Percentiles rank a stretch among this genome's conserved stretches.
These are phyloP conservation scores for Fraxinus floribunda DNA, from an alignment of 305 asterid genomes.

Conservation along the genomic window DNA sequence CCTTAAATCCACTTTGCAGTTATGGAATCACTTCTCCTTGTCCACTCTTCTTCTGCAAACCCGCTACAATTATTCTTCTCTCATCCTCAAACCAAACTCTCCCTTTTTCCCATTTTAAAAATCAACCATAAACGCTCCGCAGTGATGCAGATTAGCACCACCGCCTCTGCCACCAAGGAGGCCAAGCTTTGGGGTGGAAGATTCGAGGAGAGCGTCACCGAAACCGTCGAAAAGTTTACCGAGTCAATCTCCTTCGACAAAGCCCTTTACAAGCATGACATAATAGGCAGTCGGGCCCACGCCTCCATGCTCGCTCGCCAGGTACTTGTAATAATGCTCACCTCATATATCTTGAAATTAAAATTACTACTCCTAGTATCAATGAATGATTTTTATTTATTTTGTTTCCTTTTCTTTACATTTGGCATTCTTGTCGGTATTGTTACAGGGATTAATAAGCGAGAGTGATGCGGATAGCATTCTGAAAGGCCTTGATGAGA, in stretches of 20 bases:
- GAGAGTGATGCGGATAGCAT: conserved; percentile 64
- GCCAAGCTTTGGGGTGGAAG: conserved; percentile 96
- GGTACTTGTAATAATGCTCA: conserved; percentile 35
- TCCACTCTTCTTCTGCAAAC: background rate
- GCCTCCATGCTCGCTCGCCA: conserved; percentile 91
- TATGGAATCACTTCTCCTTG: conserved; percentile 10
- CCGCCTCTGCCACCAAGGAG: conserved; percentile 45
- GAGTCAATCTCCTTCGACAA: conserved; percentile 91
- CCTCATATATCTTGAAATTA: background rate
- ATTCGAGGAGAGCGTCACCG: conserved; percentile 84
- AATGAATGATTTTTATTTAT: background rate
- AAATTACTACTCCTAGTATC: background rate
- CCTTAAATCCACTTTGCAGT: background rate
- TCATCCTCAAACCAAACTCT: conserved; percentile 29
- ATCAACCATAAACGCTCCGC: conserved; percentile 34
- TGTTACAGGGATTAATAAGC: conserved; percentile 71
- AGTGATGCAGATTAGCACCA: conserved; percentile 45
- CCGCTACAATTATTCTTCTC: conserved; percentile 15
- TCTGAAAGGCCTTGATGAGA: conserved; percentile 68
- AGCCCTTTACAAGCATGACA: conserved; percentile 86
- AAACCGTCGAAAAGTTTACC: conserved; percentile 83
- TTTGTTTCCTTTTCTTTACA: too few relatives aligned
- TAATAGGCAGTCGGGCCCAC: conserved; percentile 92
- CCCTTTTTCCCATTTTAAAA: conserved; percentile 14
- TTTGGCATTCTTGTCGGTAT: background rate